These are phyloP conservation scores for Dothideomycetidae sp. DNA, from an alignment of 2,329 filamentous ascomycete species.

Conservation along the genomic window DNA sequence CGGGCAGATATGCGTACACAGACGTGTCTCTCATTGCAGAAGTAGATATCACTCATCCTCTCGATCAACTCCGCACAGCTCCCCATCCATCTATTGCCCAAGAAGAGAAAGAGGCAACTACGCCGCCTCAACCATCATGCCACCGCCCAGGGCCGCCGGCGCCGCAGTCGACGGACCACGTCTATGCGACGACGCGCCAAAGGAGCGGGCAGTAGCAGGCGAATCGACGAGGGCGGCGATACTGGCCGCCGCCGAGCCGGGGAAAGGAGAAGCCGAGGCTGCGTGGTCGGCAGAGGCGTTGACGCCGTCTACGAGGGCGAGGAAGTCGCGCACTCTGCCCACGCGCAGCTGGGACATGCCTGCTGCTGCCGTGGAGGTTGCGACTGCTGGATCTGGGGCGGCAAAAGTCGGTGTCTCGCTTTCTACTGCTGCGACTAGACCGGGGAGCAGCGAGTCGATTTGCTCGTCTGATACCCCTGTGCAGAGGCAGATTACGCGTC, in stretches of 20 bases:
- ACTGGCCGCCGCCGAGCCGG: too few relatives aligned
- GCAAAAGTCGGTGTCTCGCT: constrained; percentile 52
- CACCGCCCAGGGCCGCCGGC: background rate
- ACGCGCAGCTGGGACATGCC: constrained; percentile 26
- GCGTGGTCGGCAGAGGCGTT: constrained; percentile 1
- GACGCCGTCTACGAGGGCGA: constrained; percentile 58
- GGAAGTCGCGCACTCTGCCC: constrained; percentile 60
- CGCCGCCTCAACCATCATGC: constrained; percentile 8
- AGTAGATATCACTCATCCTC: too few relatives aligned
- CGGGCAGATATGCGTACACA: too few relatives aligned
- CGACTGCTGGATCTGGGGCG: constrained; percentile 8
- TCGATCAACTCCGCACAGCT: too few relatives aligned
- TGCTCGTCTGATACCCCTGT: constrained; percentile 64
- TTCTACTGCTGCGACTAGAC: constrained; percentile 73
- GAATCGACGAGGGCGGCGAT: too few relatives aligned
- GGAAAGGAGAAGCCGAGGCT: too few relatives aligned
- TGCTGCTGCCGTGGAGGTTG: constrained; percentile 13
- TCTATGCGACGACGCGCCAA: too few relatives aligned
- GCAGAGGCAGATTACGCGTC: constrained; percentile 75
- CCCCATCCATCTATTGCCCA: too few relatives aligned
- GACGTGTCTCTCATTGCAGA: too few relatives aligned
- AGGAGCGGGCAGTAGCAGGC: too few relatives aligned
- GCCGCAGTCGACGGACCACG: constrained; percentile 1
- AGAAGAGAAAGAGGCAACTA: constrained; percentile 1
- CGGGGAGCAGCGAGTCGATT: constrained; percentile 68